Conservation (phyloP, 2,329 filamentous ascomycete species). For the Colletotrichum sp. region DNA sequence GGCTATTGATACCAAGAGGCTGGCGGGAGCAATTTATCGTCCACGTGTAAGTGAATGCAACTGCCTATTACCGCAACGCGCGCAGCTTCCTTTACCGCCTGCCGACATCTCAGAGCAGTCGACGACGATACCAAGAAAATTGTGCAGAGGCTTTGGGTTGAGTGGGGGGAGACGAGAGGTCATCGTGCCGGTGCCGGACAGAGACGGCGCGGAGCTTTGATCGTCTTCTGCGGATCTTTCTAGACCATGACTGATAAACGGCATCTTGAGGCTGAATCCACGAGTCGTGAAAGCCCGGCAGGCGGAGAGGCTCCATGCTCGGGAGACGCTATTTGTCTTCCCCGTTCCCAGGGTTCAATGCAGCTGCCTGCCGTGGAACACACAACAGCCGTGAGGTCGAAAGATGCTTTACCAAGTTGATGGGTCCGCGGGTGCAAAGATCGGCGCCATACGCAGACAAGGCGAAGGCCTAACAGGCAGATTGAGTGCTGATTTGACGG, state of each 20-base stretch:
- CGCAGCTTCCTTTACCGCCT: background rate
- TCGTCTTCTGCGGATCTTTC: background rate
- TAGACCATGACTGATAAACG: background rate
- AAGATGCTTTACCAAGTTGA: constrained; percentile 10
- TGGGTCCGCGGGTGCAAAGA: background rate
- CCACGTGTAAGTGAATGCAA: constrained; percentile 12
- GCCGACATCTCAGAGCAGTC: background rate
- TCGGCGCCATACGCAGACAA: background rate
- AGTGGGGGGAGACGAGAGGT: background rate
- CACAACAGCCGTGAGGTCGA: background rate
- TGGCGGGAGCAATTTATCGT: constrained; percentile 6
- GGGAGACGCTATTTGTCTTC: background rate
- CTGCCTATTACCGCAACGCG: background rate
- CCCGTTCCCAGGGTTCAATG: background rate
- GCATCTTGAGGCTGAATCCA: background rate
- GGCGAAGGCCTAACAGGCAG: background rate
- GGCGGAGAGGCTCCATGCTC: background rate
- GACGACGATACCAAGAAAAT: background rate
- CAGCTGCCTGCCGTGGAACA: background rate
- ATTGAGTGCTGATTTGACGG: background rate
- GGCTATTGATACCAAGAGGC: background rate
- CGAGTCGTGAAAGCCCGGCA: background rate
- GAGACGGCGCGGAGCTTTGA: constrained; percentile 6
- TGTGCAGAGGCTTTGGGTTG: background rate
- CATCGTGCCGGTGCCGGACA: background rate